phyloP scores from a whole-genome alignment of 192 early-diverging fungal species.

The Coemansia sp. region DNA sequence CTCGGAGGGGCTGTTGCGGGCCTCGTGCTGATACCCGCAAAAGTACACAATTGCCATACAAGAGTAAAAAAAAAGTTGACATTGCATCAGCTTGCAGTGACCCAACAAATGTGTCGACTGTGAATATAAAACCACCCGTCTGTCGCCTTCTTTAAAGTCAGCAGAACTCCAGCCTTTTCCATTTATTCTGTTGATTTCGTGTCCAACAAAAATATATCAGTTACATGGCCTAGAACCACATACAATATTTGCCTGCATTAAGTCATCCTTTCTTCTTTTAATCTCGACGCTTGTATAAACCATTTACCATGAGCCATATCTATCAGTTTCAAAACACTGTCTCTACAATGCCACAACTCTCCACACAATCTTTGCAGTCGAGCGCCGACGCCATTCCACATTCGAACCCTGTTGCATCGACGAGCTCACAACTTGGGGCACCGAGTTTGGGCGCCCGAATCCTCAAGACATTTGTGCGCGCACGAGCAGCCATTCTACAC shows the following conservation, averaged over 20 bases:
- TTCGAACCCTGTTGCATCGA: background rate
- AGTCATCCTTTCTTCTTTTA: background rate
- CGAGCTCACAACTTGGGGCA: background rate
- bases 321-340: background rate
- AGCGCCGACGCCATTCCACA: background rate
- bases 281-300: background rate
- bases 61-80: background rate
- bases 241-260: background rate
- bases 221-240: background rate
- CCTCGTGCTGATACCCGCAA: background rate
- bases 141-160: background rate
- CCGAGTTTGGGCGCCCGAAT: slow-evolving; percentile 25
- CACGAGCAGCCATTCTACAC: slow-evolving; percentile 18
- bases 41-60: background rate
- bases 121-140: background rate
- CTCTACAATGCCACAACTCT: background rate
- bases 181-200: background rate
- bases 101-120: background rate
- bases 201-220: background rate
- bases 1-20: background rate
- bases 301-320: background rate
- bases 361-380: background rate
- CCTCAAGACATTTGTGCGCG: slow-evolving; percentile 30
- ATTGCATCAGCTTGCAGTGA: background rate
- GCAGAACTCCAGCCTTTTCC: background rate